Evolutionary conservation across 2,329 filamentous ascomycete genomes (phyloP), one percentile per base, ranked within the genome.

Genomic region (Xylaria sp.): DNA sequence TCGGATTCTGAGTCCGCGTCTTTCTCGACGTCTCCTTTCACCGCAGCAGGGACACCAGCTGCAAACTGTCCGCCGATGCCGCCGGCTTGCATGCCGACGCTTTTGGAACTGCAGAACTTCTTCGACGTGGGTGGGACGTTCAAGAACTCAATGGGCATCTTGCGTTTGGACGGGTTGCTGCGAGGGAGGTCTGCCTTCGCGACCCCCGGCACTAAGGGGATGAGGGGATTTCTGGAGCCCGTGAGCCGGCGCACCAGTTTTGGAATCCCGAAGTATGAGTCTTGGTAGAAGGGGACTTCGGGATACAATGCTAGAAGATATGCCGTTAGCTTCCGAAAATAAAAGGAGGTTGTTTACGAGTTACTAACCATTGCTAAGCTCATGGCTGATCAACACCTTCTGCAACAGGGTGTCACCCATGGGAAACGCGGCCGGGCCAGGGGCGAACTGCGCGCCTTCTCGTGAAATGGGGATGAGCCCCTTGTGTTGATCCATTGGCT

Each of bases 401-500:
- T 78, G 74, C 58, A 71, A 61, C 35, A 70, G 65, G 10, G 76
- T 76, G 37, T 78, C 76, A 2, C 75, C 76, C 55, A 73, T 69
- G 2, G 69, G 69, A 60, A 72, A 77, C 8, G 69, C 35, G 7
- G 72, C 71, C 49, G 72, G 72, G 0, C 75, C 74, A 0, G 62
- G 61, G 2, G 69, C 62, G 52, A 67, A 72, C 30, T 59, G 61
- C 6, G 66, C 60, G 35, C 64, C 67, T 10, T 57, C 49, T 35
- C 64, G 63, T 2, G 34, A 57, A 16, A 66, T 60, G 0, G 69
- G 70, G 34, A 63, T 42, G 37, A 42, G 37, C 1, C 11, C 37
- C 9, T 42, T 42, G 37, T 42, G 37, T 7, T 30, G 37, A 42
- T 42, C 37, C 37, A 42, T 42, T 4, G 23, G 23, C 4, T 30